A percentile compares a stretch with the other conserved stretches of the same genome.
Conservation (phyloP, 108 stramenopile species). For the Hondaea fermentalgiana region DNA sequence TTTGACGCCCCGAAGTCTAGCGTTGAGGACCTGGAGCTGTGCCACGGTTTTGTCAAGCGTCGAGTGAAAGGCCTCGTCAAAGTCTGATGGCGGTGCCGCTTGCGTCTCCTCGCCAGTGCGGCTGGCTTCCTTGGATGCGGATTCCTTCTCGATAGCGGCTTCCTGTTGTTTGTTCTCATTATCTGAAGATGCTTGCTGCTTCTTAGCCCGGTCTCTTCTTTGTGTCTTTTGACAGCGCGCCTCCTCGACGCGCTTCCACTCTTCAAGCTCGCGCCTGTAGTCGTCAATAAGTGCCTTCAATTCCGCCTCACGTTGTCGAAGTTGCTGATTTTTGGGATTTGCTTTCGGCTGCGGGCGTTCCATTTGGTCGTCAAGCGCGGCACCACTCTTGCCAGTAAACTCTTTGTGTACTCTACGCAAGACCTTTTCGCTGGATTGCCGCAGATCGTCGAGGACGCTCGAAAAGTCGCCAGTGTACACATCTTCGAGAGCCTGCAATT, state of each 20-base stretch:
- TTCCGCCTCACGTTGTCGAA: neutral
- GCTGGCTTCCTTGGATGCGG: neutral
- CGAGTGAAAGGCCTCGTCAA: neutral
- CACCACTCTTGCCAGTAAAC: neutral
- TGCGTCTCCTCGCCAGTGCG: neutral
- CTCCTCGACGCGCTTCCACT: neutral
- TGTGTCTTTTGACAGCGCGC: neutral
- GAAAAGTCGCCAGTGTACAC: neutral
- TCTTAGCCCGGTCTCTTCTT: neutral
- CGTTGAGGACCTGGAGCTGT: neutral
- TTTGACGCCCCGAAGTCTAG: neutral
- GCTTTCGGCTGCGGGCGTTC: neutral
- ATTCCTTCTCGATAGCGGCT: neutral
- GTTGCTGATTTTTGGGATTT: neutral
- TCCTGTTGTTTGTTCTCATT: neutral
- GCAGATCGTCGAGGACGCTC: neutral
- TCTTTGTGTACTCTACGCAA: neutral
- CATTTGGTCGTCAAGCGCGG: neutral
- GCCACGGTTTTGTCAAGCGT: neutral
- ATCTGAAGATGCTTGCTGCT: neutral
- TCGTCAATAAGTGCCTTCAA: neutral
- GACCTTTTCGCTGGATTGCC: neutral
- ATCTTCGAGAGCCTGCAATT: neutral
- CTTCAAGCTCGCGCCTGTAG: neutral
- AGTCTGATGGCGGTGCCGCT: neutral